phyloP scores from a whole-genome alignment of 768 basidiomycete species.

The Candolleomyces aberdarensis region DNA sequence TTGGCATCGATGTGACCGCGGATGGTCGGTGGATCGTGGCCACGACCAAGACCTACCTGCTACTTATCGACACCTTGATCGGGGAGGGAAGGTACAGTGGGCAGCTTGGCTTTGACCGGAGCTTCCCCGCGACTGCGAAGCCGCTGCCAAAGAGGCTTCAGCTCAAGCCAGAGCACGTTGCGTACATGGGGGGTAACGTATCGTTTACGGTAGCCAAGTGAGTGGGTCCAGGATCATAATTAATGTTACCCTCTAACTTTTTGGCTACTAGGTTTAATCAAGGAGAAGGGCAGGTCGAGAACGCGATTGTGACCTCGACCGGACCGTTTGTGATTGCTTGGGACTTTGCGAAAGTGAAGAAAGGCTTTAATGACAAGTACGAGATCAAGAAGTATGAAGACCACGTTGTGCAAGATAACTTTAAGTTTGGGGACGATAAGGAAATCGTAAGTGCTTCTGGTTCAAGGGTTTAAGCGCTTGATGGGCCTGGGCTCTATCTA shows the following conservation, averaged over 20 bases:
- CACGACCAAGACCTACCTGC: constrained; percentile 89
- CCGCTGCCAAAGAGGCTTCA: constrained; percentile 87
- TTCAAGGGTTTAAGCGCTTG: not conserved
- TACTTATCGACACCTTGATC: constrained; percentile 93
- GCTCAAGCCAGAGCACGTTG: constrained; percentile 86
- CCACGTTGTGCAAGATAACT: constrained; percentile 93
- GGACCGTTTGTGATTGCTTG: constrained; percentile 93
- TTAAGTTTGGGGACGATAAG: constrained; percentile 96
- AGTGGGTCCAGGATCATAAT: constrained; percentile 9
- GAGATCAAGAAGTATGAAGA: constrained; percentile 97
- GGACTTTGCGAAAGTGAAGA: constrained; percentile 97
- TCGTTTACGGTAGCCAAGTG: constrained; percentile 93
- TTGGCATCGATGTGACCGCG: constrained; percentile 92
- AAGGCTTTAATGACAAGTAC: constrained; percentile 86
- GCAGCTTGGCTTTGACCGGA: constrained; percentile 85
- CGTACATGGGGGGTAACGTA: constrained; percentile 87
- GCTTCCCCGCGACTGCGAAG: constrained; percentile 93
- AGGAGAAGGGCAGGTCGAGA: constrained; percentile 84
- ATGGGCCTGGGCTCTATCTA: constrained; percentile 2
- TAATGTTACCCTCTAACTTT: not conserved
- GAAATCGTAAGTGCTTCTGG: constrained; percentile 69
- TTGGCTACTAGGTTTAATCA: constrained; percentile 75
- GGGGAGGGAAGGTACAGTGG: constrained; percentile 86
- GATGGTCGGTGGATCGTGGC: constrained; percentile 94
- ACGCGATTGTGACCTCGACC: constrained; percentile 92